phyloP scores from a whole-genome alignment of 192 early-diverging fungal genomes.

The Bifiguratus adelaidae region DNA sequence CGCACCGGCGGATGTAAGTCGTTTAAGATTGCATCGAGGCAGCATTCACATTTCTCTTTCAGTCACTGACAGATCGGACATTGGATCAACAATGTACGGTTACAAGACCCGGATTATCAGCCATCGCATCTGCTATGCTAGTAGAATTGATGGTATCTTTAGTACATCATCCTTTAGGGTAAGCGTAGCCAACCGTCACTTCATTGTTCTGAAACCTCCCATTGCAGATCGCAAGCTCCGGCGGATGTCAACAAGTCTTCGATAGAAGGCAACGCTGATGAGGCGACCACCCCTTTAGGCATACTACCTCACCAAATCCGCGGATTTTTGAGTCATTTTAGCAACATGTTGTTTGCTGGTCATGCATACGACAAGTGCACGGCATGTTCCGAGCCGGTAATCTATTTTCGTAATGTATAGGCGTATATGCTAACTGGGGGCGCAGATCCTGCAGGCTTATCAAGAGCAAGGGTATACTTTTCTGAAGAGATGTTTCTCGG shows the following conservation, averaged over 20 bases:
- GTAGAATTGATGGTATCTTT: slow-evolving; percentile 88
- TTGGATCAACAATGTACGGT: slow-evolving; percentile 99
- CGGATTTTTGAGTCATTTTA: slow-evolving; percentile 81
- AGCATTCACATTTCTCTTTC: not conserved
- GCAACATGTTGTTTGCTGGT: slow-evolving; percentile 72
- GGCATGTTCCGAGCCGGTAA: slow-evolving; percentile 69
- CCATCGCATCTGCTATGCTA: slow-evolving; percentile 74
- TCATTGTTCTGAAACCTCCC: not conserved
- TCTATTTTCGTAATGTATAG: slow-evolving; percentile 13
- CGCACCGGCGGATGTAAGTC: slow-evolving; percentile 79
- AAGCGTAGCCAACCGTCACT: slow-evolving; percentile 5
- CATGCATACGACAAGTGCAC: slow-evolving; percentile 83
- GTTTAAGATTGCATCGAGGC: not conserved
- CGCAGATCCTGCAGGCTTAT: slow-evolving; percentile 44
- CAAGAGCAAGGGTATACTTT: slow-evolving; percentile 60
- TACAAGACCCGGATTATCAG: slow-evolving; percentile 89
- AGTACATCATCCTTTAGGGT: slow-evolving; percentile 75
- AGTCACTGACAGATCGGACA: slow-evolving; percentile 86
- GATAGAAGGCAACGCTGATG: not conserved
- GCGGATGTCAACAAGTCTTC: slow-evolving; percentile 19
- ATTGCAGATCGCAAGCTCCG: slow-evolving; percentile 35
- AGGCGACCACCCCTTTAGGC: slow-evolving; percentile 41
- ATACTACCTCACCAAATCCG: slow-evolving; percentile 89
- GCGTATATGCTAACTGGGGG: not conserved
- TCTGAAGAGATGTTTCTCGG: slow-evolving; percentile 56